These are phyloP conservation scores for Trichosporon inkin DNA, from an alignment of 1,284 basidiomycete genomes.

Conservation along the genomic window DNA sequence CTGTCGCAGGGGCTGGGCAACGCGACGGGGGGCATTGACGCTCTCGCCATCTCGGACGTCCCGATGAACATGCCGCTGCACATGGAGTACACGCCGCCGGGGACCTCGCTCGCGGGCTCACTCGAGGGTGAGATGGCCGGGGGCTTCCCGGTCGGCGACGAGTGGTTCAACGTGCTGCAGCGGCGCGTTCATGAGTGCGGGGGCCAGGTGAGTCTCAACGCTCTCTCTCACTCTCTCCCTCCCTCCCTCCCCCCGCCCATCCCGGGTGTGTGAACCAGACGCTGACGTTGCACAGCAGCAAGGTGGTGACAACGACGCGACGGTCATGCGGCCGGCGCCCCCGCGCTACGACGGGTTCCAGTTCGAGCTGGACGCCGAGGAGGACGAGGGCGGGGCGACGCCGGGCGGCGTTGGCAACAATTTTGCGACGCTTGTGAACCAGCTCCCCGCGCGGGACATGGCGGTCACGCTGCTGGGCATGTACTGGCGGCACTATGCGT, in stretches of 20 bases:
- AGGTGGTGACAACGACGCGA: neutral
- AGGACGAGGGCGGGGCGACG: neutral
- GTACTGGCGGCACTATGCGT: slow-evolving; percentile 8
- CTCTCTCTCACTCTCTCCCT: too few relatives aligned
- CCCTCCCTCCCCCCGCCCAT: too few relatives aligned
- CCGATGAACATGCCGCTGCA: slow-evolving; percentile 9
- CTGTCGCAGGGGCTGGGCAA: neutral
- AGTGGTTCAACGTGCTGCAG: slow-evolving; percentile 1
- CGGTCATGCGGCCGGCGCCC: neutral
- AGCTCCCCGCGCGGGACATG: neutral
- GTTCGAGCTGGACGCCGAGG: neutral
- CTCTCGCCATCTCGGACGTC: neutral
- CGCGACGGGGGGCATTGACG: neutral
- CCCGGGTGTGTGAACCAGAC: too few relatives aligned
- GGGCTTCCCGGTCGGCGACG: slow-evolving; percentile 1
- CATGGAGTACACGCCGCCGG: slow-evolving; percentile 7
- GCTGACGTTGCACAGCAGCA: neutral
- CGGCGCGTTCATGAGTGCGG: neutral
- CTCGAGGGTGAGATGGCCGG: slow-evolving; percentile 1
- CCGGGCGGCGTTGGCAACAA: slow-evolving; percentile 1
- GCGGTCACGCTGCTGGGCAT: neutral
- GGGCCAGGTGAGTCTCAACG: neutral
- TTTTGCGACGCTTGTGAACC: slow-evolving; percentile 4
- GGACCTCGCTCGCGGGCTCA: neutral
- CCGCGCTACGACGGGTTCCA: neutral